These are phyloP conservation scores for Terana coerulea DNA, from an alignment of 768 basidiomycete genomes.

Conservation along the genomic window DNA sequence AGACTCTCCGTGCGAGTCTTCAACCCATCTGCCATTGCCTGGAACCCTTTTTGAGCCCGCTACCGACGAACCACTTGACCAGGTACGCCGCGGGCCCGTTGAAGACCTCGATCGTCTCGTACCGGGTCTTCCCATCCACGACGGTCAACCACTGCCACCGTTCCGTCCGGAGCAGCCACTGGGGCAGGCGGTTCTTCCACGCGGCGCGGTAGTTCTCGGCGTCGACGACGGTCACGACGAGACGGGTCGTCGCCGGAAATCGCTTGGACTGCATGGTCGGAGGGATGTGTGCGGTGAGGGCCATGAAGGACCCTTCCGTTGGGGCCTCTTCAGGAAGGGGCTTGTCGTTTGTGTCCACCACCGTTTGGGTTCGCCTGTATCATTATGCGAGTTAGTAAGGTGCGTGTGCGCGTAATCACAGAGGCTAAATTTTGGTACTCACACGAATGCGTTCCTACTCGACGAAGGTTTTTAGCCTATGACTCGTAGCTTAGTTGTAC, in stretches of 20 bases:
- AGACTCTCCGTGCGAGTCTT: constrained; percentile 46
- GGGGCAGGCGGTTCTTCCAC: constrained; percentile 46
- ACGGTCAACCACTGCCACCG: constrained; percentile 60
- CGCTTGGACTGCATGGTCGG: constrained; percentile 48
- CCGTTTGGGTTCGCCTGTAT: constrained; percentile 45
- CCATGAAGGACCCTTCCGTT: constrained; percentile 42
- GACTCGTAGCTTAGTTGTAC: not conserved
- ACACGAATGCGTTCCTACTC: constrained; percentile 70
- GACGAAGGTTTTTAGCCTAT: not conserved
- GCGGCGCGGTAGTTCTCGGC: constrained; percentile 50
- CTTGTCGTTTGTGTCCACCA: constrained; percentile 36
- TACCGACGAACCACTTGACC: constrained; percentile 40
- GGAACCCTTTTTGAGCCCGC: constrained; percentile 42
- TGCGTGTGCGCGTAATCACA: not conserved
- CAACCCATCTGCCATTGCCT: constrained; percentile 53
- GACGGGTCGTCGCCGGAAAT: constrained; percentile 34
- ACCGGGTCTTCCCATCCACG: constrained; percentile 49
- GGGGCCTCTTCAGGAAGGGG: constrained; percentile 47
- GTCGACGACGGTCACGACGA: constrained; percentile 48
- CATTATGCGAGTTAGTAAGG: not conserved
- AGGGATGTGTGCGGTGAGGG: constrained; percentile 57
- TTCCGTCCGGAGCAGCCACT: constrained; percentile 47
- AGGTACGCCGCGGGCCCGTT: constrained; percentile 51
- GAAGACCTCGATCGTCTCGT: constrained; percentile 64
- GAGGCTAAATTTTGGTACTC: constrained; percentile 25